These are phyloP conservation scores for Cyberlindnera galapagoensis DNA, from an alignment of 805 yeast genomes.

Conservation along the genomic window DNA sequence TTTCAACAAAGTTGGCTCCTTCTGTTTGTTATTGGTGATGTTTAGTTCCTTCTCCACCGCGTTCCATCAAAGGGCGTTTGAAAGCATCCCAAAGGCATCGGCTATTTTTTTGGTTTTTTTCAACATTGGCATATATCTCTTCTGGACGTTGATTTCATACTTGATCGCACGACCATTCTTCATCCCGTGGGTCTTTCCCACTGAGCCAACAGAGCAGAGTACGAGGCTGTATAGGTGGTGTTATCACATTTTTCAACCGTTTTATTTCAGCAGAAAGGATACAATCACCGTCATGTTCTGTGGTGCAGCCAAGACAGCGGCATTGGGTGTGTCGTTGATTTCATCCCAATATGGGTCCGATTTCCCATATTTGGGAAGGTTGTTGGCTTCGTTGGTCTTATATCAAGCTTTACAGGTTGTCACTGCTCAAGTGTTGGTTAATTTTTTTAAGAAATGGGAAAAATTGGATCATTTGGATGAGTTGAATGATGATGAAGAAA, in stretches of 20 bases:
- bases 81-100: conserved; percentile 58
- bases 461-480: conserved; percentile 17
- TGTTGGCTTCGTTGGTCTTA: conserved; percentile 76
- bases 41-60: conserved; percentile 83
- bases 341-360: conserved; percentile 70
- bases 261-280: conserved; percentile 64
- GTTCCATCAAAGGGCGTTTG: conserved; percentile 75
- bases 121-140: conserved; percentile 71
- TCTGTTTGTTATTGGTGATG: conserved; percentile 73
- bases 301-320: conserved; percentile 93
- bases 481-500: conserved; percentile 15
- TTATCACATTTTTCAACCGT: conserved; percentile 43
- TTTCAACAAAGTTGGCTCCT: conserved; percentile 67
- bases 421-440: conserved; percentile 67
- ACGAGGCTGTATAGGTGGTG: conserved; percentile 38
- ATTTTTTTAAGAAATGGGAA: conserved; percentile 64
- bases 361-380: conserved; percentile 55
- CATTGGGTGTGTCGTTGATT: conserved; percentile 80
- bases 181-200: conserved; percentile 35
- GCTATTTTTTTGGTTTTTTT: conserved; percentile 75
- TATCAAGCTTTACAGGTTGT: conserved; percentile 86
- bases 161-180: conserved; percentile 54
- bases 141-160: conserved; percentile 65
- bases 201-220: conserved; percentile 41
- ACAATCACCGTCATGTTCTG: conserved; percentile 78